These are phyloP conservation scores for Plectosphaerella plurivora DNA, from an alignment of 2,329 filamentous ascomycete genomes.

Conservation along the genomic window DNA sequence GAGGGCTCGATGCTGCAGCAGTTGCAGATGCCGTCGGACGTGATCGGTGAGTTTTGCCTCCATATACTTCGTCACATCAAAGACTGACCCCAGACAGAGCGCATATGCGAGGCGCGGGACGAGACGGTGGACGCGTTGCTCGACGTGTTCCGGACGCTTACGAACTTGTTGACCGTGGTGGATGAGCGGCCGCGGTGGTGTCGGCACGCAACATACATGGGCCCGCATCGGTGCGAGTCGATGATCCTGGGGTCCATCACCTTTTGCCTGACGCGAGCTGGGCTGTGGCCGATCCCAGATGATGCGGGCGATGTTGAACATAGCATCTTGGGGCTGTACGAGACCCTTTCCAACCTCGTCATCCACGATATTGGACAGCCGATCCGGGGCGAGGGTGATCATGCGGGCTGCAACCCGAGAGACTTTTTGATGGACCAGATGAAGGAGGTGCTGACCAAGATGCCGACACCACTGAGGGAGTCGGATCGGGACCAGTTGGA, in stretches of 20 bases:
- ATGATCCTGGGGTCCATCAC: conserved; percentile 30
- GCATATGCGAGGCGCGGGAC: conserved; percentile 14
- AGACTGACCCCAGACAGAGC: conserved; percentile 5
- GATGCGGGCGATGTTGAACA: conserved; percentile 14
- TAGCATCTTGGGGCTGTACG: conserved; percentile 17
- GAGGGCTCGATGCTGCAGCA: conserved; percentile 2
- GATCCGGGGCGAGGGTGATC: conserved; percentile 8
- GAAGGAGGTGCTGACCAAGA: conserved; percentile 14
- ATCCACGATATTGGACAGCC: conserved; percentile 21
- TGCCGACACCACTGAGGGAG: conserved; percentile 9
- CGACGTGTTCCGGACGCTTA: conserved; percentile 17
- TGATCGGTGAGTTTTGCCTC: conserved; percentile 12
- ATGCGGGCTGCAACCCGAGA: conserved; percentile 17
- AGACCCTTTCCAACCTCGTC: conserved; percentile 16
- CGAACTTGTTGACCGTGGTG: conserved; percentile 18
- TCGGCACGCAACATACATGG: conserved; percentile 25
- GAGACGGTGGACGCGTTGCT: conserved; percentile 18
- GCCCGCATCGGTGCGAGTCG: conserved; percentile 27
- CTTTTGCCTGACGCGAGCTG: conserved; percentile 25
- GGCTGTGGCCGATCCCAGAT: conserved; percentile 25
- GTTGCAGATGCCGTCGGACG: conserved; percentile 13
- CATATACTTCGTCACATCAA: background rate
- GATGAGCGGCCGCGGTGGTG: conserved; percentile 27
- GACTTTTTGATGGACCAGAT: conserved; percentile 11
- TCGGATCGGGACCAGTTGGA: conserved; percentile 8